phyloP scores from a whole-genome alignment of 2,329 filamentous ascomycete species.

The Botrytis pseudocinerea region DNA sequence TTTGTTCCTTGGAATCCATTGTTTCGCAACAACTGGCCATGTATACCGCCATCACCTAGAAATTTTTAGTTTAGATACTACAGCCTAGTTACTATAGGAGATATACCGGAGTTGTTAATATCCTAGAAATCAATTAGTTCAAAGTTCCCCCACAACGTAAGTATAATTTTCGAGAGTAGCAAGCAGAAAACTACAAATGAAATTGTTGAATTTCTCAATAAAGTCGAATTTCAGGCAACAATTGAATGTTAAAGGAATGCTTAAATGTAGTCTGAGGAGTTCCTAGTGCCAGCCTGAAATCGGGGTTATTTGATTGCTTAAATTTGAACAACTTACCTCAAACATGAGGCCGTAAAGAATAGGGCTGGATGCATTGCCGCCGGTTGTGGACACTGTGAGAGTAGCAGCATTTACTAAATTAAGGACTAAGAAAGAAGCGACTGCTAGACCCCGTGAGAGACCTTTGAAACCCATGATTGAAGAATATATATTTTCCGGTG shows the following conservation, averaged over 20 bases:
- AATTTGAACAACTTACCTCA: slow-evolving; percentile 23
- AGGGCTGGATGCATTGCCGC: slow-evolving; percentile 30
- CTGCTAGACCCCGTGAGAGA: neutral
- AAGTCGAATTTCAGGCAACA: neutral
- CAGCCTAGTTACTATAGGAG: neutral
- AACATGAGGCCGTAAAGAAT: slow-evolving; percentile 31
- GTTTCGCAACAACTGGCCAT: slow-evolving; percentile 68
- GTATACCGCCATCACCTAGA: slow-evolving; percentile 62
- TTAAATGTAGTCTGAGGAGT: neutral
- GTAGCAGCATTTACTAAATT: slow-evolving; percentile 10
- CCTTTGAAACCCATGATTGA: slow-evolving; percentile 4
- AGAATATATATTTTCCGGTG: neutral
- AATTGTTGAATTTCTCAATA: neutral
- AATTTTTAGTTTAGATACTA: slow-evolving; percentile 34
- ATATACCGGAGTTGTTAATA: slow-evolving; percentile 20
- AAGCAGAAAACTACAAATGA: neutral
- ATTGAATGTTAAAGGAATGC: neutral
- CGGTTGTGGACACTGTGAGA: slow-evolving; percentile 26
- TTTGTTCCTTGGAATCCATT: slow-evolving; percentile 60
- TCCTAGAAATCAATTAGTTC: slow-evolving; percentile 3
- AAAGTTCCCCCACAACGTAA: neutral
- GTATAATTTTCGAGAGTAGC: neutral
- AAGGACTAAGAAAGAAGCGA: neutral
- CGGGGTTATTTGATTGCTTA: neutral
- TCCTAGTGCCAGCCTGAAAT: neutral